Percentiles rank a stretch among this genome's conserved stretches.
Evolutionary conservation across 768 basidiomycete species (phyloP).

Genomic region (Psilocybe subaeruginosa): DNA sequence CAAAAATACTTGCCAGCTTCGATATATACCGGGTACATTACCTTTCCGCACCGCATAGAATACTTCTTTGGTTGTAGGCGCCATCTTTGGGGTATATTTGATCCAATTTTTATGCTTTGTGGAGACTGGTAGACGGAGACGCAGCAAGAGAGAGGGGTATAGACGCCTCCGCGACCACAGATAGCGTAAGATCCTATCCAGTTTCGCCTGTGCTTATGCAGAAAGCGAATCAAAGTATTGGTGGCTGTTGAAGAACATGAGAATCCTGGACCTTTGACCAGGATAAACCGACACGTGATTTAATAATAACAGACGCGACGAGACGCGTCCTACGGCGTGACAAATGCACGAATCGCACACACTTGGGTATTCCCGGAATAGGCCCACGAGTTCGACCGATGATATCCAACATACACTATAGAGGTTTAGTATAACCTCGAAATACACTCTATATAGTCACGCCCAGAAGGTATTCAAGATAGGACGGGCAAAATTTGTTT

Average conservation of each 20-base stretch:
- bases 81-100: conserved; percentile 12
- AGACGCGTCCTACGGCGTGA: not conserved
- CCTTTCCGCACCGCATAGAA: conserved; percentile 82
- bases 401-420: too few relatives aligned
- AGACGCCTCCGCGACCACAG: not conserved
- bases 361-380: too few relatives aligned
- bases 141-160: not conserved
- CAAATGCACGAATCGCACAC: not conserved
- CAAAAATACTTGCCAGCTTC: conserved; percentile 57
- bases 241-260: not conserved
- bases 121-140: not conserved
- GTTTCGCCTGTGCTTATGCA: not conserved
- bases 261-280: too few relatives aligned
- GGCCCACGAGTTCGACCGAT: too few relatives aligned
- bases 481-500: too few relatives aligned
- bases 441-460: too few relatives aligned
- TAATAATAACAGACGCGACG: too few relatives aligned
- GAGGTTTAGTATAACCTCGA: too few relatives aligned
- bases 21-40: conserved; percentile 63
- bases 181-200: not conserved
- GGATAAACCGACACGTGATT: too few relatives aligned
- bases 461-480: too few relatives aligned
- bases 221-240: not conserved
- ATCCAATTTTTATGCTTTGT: not conserved
- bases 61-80: conserved; percentile 37